A percentile compares a stretch with the other conserved stretches of the same genome.
These are phyloP conservation scores for Phanerochaete sordida DNA, from an alignment of 768 basidiomycete species.

Conservation along the genomic window DNA sequence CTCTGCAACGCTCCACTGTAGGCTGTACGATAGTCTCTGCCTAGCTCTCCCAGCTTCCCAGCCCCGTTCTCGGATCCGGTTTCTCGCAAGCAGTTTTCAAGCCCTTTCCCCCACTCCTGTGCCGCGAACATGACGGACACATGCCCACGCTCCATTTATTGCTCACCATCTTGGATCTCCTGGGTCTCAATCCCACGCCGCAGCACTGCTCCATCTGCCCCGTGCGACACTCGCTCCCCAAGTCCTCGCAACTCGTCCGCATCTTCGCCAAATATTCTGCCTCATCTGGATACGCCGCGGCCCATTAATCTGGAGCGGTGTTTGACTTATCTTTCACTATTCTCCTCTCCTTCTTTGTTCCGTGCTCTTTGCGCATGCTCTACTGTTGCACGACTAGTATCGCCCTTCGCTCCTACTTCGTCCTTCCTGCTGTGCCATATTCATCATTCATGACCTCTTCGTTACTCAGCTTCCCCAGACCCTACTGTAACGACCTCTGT, in stretches of 20 bases:
- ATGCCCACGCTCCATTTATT: neutral
- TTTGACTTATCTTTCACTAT: neutral
- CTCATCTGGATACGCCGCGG: neutral
- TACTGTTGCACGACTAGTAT: neutral
- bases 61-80: neutral
- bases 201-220: neutral
- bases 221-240: neutral
- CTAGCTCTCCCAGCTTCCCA: neutral
- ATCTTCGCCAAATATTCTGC: neutral
- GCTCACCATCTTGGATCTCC: neutral
- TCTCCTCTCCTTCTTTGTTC: neutral
- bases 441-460: neutral
- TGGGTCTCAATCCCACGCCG: neutral
- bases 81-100: neutral
- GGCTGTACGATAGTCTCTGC: constrained; percentile 1
- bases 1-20: neutral
- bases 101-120: too few species aligned
- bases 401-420: neutral
- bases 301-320: neutral
- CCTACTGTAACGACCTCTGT: neutral
- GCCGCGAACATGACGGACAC: neutral
- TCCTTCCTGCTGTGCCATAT: constrained; percentile 1
- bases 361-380: neutral
- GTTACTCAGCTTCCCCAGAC: neutral
- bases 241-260: neutral